Conservation (phyloP, 805 yeast genomes). For the Pichia gijzeniarum region DNA sequence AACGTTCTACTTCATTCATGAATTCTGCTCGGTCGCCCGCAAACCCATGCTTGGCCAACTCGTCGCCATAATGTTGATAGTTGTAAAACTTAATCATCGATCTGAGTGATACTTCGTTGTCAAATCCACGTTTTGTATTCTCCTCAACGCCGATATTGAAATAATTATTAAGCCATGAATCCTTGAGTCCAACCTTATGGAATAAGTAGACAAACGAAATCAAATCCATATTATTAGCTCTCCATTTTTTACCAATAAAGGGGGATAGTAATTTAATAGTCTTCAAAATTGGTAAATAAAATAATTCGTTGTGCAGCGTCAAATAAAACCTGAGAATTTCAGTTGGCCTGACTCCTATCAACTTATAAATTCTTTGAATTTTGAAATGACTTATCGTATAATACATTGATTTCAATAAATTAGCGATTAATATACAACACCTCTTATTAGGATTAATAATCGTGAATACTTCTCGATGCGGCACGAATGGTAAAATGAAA, state of each 20-base stretch:
- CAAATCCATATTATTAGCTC: slow-evolving; percentile 85
- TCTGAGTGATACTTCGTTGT: slow-evolving; percentile 79
- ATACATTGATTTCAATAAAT: slow-evolving; percentile 50
- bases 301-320: slow-evolving; percentile 51
- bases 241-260: slow-evolving; percentile 92
- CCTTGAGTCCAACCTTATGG: slow-evolving; percentile 63
- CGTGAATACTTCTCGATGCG: slow-evolving; percentile 18
- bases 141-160: slow-evolving; percentile 69
- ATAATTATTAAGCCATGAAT: slow-evolving; percentile 85
- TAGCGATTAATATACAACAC: slow-evolving; percentile 43
- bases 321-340: slow-evolving; percentile 52
- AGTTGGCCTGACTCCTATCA: slow-evolving; percentile 59
- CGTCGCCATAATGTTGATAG: slow-evolving; percentile 44
- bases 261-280: slow-evolving; percentile 77
- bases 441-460: slow-evolving; percentile 28
- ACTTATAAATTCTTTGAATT: slow-evolving; percentile 63
- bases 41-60: slow-evolving; percentile 56
- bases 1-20: slow-evolving; percentile 14
- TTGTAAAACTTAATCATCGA: slow-evolving; percentile 76
- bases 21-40: slow-evolving; percentile 22
- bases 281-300: slow-evolving; percentile 66
- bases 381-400: slow-evolving; percentile 53
- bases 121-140: slow-evolving; percentile 69
- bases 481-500: slow-evolving; percentile 26
- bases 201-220: slow-evolving; percentile 81